Evolutionary conservation across 2,329 filamentous ascomycete genomes (phyloP).

Genomic region (Penicillium digitatum): DNA sequence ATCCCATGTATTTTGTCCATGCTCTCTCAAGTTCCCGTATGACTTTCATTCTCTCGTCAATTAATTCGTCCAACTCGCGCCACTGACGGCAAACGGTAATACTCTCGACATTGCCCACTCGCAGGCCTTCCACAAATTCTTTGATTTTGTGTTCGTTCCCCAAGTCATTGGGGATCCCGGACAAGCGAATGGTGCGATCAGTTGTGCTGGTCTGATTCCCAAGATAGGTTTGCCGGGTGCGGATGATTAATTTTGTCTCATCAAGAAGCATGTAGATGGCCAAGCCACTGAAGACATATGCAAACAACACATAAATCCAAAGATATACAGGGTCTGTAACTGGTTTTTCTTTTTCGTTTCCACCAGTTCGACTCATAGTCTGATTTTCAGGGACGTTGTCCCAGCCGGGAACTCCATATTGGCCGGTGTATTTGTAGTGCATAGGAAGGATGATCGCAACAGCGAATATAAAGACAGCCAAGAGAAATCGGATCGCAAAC

Average conservation of each 20-base stretch:
- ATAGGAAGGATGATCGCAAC: conserved; percentile 78
- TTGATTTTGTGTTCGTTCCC: conserved; percentile 80
- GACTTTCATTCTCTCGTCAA: conserved; percentile 62
- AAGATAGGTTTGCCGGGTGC: conserved; percentile 81
- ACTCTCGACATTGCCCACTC: conserved; percentile 83
- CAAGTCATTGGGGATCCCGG: conserved; percentile 76
- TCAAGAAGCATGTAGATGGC: conserved; percentile 77
- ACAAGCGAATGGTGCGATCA: conserved; percentile 86
- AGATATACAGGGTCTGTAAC: conserved; percentile 56
- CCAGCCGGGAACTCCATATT: conserved; percentile 39
- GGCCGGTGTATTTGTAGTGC: conserved; percentile 63
- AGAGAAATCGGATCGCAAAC: conserved; percentile 82
- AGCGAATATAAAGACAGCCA: conserved; percentile 75
- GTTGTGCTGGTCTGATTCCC: conserved; percentile 94
- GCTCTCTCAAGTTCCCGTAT: conserved; percentile 74
- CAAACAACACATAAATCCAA: conserved; percentile 93
- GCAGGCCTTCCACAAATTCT: conserved; percentile 77
- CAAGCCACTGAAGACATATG: conserved; percentile 82
- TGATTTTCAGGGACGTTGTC: conserved; percentile 25
- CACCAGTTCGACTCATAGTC: conserved; percentile 27
- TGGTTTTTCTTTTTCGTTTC: conserved; percentile 30
- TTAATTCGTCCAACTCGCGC: conserved; percentile 71
- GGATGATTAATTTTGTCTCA: conserved; percentile 81
- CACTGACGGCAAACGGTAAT: conserved; percentile 85
- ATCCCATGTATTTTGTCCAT: conserved; percentile 73